Base-by-base conservation (phyloP, 306 rosid species). In the Malus domestica region DNA sequence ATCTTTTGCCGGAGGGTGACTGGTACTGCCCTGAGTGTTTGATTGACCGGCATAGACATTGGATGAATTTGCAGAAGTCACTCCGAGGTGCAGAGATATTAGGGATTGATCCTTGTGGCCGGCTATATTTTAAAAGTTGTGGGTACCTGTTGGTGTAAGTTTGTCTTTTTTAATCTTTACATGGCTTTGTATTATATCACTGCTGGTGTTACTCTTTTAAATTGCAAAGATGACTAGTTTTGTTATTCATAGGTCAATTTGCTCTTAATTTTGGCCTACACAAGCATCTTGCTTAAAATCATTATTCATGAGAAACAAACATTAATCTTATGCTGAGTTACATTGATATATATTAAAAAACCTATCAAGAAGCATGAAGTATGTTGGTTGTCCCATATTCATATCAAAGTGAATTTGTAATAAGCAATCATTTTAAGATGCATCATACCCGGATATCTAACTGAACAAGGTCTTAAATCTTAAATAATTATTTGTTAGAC, bases 1-100 rank as follows among this genome's bases (percentile, higher is more conserved):
- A 89, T 81, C 88, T 70, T 81, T 88, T 96, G 82, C 99, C 99
- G 5, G 96, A 89, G 61, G 99, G 99, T 82, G 96, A 90, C 78
- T 96, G 99, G 99, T 92, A 86, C 85, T 96, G 99, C 86, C 99
- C 99, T 8, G 99, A 96, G 87, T 96, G 99, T 85, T 87, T 87
- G 57, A 90, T 92, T 64, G 85, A 88, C 75, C 68, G 88, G 79
- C 83, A 68, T 65, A 83, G 72, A 60, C 87, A 96, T 69, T 83
- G 92, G 92, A 82, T 85, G 86, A 90, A 92, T 81, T 84, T 81
- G 42, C 85, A 66, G 58, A 92, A 86, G 83, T 90, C 97, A 76
- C 85, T 92, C 65, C 96, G 92, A 79, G 99, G 99, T 77, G 99
- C 93, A 77, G 96, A 90, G 46, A 72, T 92, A 71, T 78, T 96